Base-by-base conservation (phyloP, 257 asterid genomes). In the Ehretia macrophylla region DNA sequence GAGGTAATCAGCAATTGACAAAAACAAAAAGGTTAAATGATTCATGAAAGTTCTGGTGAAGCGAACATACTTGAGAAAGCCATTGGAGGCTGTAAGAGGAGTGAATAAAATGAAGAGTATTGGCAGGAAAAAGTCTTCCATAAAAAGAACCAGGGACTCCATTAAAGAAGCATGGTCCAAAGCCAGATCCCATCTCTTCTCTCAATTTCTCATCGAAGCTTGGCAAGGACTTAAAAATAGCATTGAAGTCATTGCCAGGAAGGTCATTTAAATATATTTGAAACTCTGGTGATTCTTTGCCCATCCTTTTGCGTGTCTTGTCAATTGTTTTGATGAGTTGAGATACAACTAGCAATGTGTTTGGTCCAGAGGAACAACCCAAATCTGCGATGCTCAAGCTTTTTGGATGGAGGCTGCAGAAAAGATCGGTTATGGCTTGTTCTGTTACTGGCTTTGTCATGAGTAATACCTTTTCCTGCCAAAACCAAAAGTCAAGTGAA, bases 361-460 rank as follows among this genome's bases (percentile, higher is more conserved):
- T 88, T 0, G 96, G 88, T 4, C 95, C 95, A 18, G 79, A 66
- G 4, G 95, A 81, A 38, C 95, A 85, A 1, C 93, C 96, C 77
- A 85, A 51, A 16, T 85, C 95, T 0, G 88, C 93, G 32, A 88
- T 73, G 61, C 77, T 58, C 0, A 80, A 51, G 5, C 35, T 59
- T 13, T 68, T 75, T 0, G 69, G 62, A 8, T 13, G 21, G 11
- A 46, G 57, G 53, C 20, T 81, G 54, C n/a, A 17, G 64, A 64
- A 77, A 17, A 75, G 69, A 18, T 49, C 57, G 10, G 38, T 22
- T 14, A 71, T 63, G 22, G 72, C 74, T 71, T 55, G 38, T 55
- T 67, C 71, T 55, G 57, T 22, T 40, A 75, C 50, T 45, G 75
- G 32, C 58, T 51, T 71, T 8, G 81, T 67, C 60, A 62, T 63